Conservation (phyloP, 2,329 filamentous ascomycete genomes). For the Fusarium foetens region DNA sequence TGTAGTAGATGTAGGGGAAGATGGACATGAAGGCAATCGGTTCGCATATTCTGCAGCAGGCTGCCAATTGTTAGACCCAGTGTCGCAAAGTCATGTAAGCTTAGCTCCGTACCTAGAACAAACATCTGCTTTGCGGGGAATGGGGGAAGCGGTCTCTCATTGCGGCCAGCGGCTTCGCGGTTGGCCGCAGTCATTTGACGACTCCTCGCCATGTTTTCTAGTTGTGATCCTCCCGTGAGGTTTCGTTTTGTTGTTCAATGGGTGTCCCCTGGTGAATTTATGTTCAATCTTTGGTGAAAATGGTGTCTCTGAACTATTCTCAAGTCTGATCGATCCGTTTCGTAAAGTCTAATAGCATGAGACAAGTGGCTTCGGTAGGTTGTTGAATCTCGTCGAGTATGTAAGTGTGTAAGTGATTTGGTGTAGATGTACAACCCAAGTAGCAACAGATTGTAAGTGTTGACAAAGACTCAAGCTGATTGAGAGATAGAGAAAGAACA, state of each 20-base stretch:
- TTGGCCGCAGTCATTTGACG: constrained; percentile 38
- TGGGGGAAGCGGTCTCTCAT: constrained; percentile 43
- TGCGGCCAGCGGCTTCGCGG: constrained; percentile 37
- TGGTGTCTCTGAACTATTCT: constrained; percentile 5
- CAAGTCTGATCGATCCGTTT: constrained; percentile 14
- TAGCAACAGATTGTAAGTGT: constrained; percentile 1
- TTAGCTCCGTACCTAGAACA: constrained; percentile 56
- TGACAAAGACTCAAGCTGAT: constrained; percentile 4
- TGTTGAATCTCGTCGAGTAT: constrained; percentile 22
- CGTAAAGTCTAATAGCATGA: constrained; percentile 14
- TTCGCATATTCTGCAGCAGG: constrained; percentile 94
- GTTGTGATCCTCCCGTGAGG: constrained; percentile 19
- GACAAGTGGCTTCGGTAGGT: constrained; percentile 4
- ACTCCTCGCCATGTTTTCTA: constrained; percentile 46
- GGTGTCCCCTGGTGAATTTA: neutral
- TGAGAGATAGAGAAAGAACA: constrained; percentile 20
- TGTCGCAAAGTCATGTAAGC: neutral
- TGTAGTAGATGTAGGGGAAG: constrained; percentile 98
- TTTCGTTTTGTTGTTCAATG: constrained; percentile 4
- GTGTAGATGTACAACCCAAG: neutral
- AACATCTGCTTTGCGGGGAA: constrained; percentile 61
- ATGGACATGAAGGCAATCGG: constrained; percentile 99
- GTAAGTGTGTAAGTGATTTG: neutral
- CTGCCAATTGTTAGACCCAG: constrained; percentile 56
- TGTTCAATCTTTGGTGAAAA: neutral